phyloP scores from a whole-genome alignment of 805 yeast species.

The Lachancea waltii region DNA sequence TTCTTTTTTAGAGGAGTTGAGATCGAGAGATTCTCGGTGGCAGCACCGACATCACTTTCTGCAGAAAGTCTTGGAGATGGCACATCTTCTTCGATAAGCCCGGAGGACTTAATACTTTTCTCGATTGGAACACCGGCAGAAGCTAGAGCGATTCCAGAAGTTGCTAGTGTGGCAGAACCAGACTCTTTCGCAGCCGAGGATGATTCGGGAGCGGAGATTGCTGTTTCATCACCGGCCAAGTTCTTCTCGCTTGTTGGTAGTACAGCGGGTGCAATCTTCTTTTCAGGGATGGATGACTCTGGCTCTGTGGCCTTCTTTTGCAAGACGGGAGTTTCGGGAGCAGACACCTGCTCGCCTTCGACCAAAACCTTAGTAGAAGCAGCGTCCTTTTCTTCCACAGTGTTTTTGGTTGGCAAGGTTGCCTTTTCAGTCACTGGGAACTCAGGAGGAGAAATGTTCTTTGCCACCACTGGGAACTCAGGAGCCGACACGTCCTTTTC shows the following conservation, averaged over 20 bases:
- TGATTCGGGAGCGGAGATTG: no score
- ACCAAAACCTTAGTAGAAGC: background rate
- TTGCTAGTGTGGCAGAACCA: background rate
- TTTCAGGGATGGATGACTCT: background rate
- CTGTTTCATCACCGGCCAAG: no score
- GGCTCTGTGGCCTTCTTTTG: background rate
- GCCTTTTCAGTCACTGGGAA: slow-evolving; percentile 5
- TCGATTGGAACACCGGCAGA: no score
- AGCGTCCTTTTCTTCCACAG: background rate
- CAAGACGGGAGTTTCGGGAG: background rate
- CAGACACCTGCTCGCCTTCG: background rate
- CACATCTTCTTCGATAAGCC: no score
- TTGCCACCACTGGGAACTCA: slow-evolving; percentile 1
- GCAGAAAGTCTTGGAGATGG: no score
- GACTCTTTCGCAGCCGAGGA: background rate
- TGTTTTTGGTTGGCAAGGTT: background rate
- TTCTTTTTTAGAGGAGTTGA: no score
- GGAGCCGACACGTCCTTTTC: slow-evolving; percentile 1
- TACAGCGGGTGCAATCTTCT: background rate
- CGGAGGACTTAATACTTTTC: no score
- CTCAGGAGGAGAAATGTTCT: background rate
- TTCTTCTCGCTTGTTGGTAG: background rate
- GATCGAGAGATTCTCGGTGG: no score
- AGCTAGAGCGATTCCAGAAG: slow-evolving; percentile 15
- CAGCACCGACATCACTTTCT: no score